A percentile compares a stretch with the other conserved stretches of the same genome.
Conservation (phyloP, 2,329 filamentous ascomycete genomes). For the Trichophyton simii region DNA sequence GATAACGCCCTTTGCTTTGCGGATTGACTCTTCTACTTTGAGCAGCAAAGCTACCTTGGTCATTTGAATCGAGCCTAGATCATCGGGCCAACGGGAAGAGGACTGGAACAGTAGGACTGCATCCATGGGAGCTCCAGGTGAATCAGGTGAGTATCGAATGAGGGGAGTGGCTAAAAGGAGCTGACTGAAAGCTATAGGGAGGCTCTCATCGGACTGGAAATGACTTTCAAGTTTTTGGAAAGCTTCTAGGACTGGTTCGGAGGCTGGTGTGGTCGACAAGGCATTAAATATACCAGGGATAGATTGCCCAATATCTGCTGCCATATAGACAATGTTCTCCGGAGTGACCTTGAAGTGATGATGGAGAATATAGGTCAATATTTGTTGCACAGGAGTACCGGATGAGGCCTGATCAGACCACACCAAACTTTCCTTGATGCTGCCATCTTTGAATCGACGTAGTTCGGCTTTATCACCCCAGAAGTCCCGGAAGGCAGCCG, state of each 20-base stretch:
- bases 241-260: conserved; percentile 51
- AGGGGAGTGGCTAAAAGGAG: conserved; percentile 60
- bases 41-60: conserved; percentile 81
- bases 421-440: conserved; percentile 80
- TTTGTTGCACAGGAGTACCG: conserved; percentile 61
- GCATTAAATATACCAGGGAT: conserved; percentile 22
- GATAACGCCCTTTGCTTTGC: conserved; percentile 48
- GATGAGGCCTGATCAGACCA: conserved; percentile 57
- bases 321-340: conserved; percentile 41
- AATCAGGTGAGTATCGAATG: conserved; percentile 55
- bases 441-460: conserved; percentile 87
- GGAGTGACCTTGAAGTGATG: conserved; percentile 51
- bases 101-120: conserved; percentile 84
- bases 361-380: conserved; percentile 57
- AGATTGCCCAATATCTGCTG: conserved; percentile 37
- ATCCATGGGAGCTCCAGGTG: conserved; percentile 48
- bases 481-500: conserved; percentile 71
- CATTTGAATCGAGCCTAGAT: conserved; percentile 77
- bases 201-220: conserved; percentile 62
- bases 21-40: conserved; percentile 60
- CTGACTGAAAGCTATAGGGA: conserved; percentile 78
- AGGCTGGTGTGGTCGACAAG: conserved; percentile 39
- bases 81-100: conserved; percentile 87
- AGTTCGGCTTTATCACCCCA: conserved; percentile 93
- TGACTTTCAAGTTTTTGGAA: conserved; percentile 65